phyloP scores from a whole-genome alignment of 164 flowering plant species.

The Nelumbo lutea region DNA sequence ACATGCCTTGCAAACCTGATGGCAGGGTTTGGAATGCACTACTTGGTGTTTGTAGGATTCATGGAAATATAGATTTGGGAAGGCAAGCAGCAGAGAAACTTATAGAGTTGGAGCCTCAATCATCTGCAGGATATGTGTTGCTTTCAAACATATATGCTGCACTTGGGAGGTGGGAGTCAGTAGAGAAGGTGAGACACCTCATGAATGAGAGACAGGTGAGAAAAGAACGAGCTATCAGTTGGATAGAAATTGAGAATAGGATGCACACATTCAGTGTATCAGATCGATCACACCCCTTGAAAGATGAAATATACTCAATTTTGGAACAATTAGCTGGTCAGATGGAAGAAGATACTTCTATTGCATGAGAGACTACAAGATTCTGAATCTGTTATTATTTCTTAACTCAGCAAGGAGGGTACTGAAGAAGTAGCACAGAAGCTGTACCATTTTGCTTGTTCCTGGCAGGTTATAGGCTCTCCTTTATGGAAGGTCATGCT shows the following conservation, averaged over 20 bases:
- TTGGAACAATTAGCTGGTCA: constrained; percentile 44
- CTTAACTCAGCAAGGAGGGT: constrained; percentile 1
- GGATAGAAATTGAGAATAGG: constrained; percentile 48
- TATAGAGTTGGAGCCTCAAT: constrained; percentile 48
- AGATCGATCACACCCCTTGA: constrained; percentile 38
- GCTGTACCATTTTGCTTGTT: too few relatives aligned
- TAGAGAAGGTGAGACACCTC: constrained; percentile 44
- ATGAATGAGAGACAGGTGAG: constrained; percentile 41
- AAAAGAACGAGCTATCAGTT: constrained; percentile 53
- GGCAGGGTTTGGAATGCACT: constrained; percentile 54
- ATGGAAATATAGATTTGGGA: constrained; percentile 53
- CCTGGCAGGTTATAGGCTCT: not conserved
- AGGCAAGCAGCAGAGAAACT: constrained; percentile 46
- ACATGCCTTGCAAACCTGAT: constrained; percentile 48
- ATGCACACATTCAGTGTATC: constrained; percentile 35
- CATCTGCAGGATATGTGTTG: constrained; percentile 45
- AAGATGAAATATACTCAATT: constrained; percentile 32
- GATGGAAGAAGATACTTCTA: constrained; percentile 28
- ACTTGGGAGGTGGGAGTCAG: constrained; percentile 47
- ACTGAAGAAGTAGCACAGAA: not conserved
- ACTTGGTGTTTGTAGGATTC: constrained; percentile 52
- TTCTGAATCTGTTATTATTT: not conserved
- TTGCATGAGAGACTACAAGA: constrained; percentile 10
- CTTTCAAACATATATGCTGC: constrained; percentile 57
- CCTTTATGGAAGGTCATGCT: not conserved